Evolutionary conservation across 78 protist species (phyloP), one percentile per base, ranked within the genome.

Genomic region (Speleostelium caveatum): DNA sequence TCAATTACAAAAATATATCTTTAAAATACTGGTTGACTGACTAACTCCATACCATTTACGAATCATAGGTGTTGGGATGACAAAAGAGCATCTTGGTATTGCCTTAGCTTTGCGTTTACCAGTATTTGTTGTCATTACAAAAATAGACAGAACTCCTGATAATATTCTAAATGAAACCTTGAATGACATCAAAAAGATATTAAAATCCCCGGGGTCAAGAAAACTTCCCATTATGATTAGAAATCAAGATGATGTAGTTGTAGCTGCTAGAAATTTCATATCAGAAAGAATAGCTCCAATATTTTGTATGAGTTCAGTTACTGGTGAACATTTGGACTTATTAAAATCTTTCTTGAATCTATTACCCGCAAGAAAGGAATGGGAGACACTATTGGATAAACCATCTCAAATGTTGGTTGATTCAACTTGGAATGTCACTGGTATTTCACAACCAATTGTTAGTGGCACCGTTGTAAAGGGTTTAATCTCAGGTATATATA

Each of bases 401-500:
- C 96, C 95, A 28, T 63, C 90, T 10, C 95, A 95, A 58, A 22
- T 94, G 55, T 67, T 72, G 24, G 77, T 74, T 66, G 93, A 66
- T 65, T 55, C 94, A 45, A 58, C 61, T 33, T 89, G 80, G 73
- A 42, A 24, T 16, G 73, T 75, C 8, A 28, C 66, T 30, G 97
- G 98, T 32, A n/a, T n/a, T n/a, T 97, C 96, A 55, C 98, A 98
- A 7, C 89, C 97, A 8, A 98, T 98, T 8, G 97, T 97, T 22
- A 72, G 94, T 0, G 99, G 98, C 65, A 95, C 97, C 21, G 38
- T 97, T 21, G 38, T 80, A 67, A 21, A 39, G 24, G 99, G 99
- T 22, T 2, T 1, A 19, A 62, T 98, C 36, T n/a, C n/a, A n/a
- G n/a, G n/a, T n/a, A n/a, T n/a, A n/a, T n/a, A n/a, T n/a, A n/a